These are phyloP conservation scores for Candida tetrigidarum DNA, from an alignment of 1,139 yeast genomes.

Conservation along the genomic window DNA sequence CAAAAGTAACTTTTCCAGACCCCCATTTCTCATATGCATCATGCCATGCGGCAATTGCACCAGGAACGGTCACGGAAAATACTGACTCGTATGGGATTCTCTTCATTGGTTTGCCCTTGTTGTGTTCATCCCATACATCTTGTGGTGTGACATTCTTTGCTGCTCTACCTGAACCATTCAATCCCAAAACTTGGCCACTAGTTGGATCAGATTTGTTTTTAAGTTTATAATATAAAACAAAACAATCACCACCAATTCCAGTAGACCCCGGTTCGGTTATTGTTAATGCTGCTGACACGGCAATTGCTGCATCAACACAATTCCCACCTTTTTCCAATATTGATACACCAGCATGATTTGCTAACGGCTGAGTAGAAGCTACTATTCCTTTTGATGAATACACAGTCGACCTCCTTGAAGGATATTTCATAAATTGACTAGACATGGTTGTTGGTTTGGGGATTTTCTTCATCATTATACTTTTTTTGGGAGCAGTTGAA, in stretches of 20 bases:
- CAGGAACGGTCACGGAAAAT: conserved; percentile 72
- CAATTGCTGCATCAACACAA: conserved; percentile 82
- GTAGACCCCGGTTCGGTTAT: conserved; percentile 79
- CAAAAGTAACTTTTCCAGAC: conserved; percentile 63
- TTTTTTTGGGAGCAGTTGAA: neutral
- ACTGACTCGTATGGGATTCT: conserved; percentile 54
- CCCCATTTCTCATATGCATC: conserved; percentile 77
- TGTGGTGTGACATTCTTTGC: conserved; percentile 58
- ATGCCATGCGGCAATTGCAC: conserved; percentile 78
- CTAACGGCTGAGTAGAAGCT: conserved; percentile 76
- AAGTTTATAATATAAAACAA: conserved; percentile 63
- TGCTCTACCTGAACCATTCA: conserved; percentile 81
- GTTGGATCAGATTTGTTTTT: conserved; percentile 30
- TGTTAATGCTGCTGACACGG: conserved; percentile 74
- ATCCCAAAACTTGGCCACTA: conserved; percentile 53
- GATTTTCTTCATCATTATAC: neutral
- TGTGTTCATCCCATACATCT: conserved; percentile 46
- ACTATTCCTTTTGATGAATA: conserved; percentile 78
- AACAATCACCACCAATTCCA: conserved; percentile 86
- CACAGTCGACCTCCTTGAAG: conserved; percentile 76
- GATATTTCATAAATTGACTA: conserved; percentile 32
- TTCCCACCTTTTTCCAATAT: conserved; percentile 76
- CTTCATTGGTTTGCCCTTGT: conserved; percentile 41
- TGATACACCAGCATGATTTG: conserved; percentile 73
- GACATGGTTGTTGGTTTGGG: conserved; percentile 7